Conservation (phyloP, 2,329 filamentous ascomycete genomes). For the Epichloe hybrida region DNA sequence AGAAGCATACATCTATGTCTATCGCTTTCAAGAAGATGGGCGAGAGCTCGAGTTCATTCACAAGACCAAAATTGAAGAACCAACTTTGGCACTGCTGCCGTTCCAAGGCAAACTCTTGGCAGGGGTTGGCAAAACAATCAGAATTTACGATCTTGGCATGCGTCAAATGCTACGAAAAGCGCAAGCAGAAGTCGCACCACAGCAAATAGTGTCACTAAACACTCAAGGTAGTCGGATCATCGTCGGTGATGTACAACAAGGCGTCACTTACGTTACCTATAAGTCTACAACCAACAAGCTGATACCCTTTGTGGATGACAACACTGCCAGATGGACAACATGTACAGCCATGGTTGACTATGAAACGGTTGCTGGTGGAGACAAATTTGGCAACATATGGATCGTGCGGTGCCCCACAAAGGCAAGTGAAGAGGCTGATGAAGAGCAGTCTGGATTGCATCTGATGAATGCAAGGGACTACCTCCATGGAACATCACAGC, state of each 20-base stretch:
- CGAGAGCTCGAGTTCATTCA: slow-evolving; percentile 85
- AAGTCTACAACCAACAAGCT: slow-evolving; percentile 84
- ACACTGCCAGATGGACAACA: slow-evolving; percentile 79
- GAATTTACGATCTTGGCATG: slow-evolving; percentile 87
- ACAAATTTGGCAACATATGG: slow-evolving; percentile 97
- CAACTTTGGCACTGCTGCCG: slow-evolving; percentile 74
- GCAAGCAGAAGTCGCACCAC: slow-evolving; percentile 64
- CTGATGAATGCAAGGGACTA: slow-evolving; percentile 84
- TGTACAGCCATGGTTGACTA: slow-evolving; percentile 93
- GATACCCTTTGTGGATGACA: slow-evolving; percentile 88
- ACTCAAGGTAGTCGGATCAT: slow-evolving; percentile 86
- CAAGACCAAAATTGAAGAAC: slow-evolving; percentile 84
- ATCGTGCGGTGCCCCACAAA: slow-evolving; percentile 78
- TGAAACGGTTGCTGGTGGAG: slow-evolving; percentile 83
- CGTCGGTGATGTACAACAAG: slow-evolving; percentile 85
- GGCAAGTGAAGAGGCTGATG: slow-evolving; percentile 78
- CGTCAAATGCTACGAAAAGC: slow-evolving; percentile 85
- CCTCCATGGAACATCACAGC: slow-evolving; percentile 76
- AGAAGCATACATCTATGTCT: slow-evolving; percentile 81
- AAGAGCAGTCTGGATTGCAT: slow-evolving; percentile 80
- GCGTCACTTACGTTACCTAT: slow-evolving; percentile 84
- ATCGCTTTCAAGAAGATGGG: slow-evolving; percentile 79
- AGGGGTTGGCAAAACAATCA: slow-evolving; percentile 70
- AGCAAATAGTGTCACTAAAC: slow-evolving; percentile 77
- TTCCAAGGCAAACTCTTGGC: slow-evolving; percentile 85